Conservation (phyloP, 2,329 filamentous ascomycete genomes). For the Shiraia sp. region DNA sequence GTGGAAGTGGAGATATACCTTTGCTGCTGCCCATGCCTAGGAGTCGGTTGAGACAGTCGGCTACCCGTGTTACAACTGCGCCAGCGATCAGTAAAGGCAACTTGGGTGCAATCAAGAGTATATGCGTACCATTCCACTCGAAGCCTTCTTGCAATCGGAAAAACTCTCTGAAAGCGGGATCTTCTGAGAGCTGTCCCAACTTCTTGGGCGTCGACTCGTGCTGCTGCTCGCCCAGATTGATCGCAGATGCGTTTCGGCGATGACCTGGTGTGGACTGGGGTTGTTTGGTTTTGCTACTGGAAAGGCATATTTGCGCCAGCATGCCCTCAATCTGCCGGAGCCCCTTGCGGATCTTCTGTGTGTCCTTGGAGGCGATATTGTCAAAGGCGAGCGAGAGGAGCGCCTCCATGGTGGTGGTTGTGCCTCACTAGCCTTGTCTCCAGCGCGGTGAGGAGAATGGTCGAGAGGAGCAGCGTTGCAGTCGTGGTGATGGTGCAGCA, state of each 20-base stretch:
- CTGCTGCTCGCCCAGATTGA: constrained; percentile 39
- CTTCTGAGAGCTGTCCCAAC: constrained; percentile 72
- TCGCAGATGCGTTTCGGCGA: constrained; percentile 44
- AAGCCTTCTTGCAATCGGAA: constrained; percentile 97
- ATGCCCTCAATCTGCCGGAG: constrained; percentile 92
- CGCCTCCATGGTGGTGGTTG: constrained; percentile 71
- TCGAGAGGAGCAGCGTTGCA: constrained; percentile 10
- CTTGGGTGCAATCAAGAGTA: neutral
- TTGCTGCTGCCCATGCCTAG: constrained; percentile 72
- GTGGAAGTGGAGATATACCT: constrained; percentile 15
- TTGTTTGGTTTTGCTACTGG: constrained; percentile 44
- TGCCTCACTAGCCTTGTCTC: too few species aligned
- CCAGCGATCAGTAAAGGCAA: neutral
- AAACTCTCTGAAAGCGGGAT: constrained; percentile 92
- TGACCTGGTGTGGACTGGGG: constrained; percentile 33
- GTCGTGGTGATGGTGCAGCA: too few species aligned
- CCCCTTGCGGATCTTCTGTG: constrained; percentile 87
- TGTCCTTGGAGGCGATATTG: constrained; percentile 91
- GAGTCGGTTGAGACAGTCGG: constrained; percentile 82
- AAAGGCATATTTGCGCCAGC: constrained; percentile 91
- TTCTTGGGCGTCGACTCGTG: constrained; percentile 44
- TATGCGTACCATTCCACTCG: constrained; percentile 78
- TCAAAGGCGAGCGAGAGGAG: constrained; percentile 92
- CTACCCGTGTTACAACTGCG: constrained; percentile 76
- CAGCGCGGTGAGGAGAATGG: neutral